Base-by-base conservation (phyloP, 306 rosid species). In the Vigna hirtella region DNA sequence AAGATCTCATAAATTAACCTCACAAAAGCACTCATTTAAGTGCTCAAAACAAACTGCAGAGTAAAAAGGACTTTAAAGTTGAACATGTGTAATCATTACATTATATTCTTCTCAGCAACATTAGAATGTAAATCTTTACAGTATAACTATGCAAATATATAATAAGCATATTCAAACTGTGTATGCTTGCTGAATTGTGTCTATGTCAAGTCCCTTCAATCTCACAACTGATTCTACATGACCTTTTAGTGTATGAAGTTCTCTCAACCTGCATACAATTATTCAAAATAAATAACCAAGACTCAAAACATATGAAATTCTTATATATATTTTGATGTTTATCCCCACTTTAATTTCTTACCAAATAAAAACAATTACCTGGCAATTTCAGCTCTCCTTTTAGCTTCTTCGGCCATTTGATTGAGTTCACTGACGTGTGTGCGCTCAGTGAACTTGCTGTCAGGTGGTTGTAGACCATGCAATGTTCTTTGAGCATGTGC, bases 181-280 rank as follows among this genome's bases (percentile, higher is more conserved):
- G 84, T 95, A 95, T 15, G 98, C 88, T 88, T 95, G 98, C 88
- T 95, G 98, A 83, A 95, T 95, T 49, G 98, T 95, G 85, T 92
- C 98, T 15, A 95, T 92, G 84, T 95, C 98, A 0, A 95, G 97
- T 14, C 97, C 97, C 91, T 92, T 95, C 90, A 89, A 86, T 79
- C 98, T 91, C 97, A 95, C 98, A 69, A 95, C 98, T 20, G 97
- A 92, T 84, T 95, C 98, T 40, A 95, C 98, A 24, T 95, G 98
- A 42, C 98, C 98, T 71, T 95, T 95, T 50, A 95, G 92, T 62
- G 98, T 95, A 74, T 85, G 88, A 18, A 92, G 93, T 72, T 95
- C 98, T 84, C 98, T 87, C 87, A 95, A 82, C 87, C 97, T 92
- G 90, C 83, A 85, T 9, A 2, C 66, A 52, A 62, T 72, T 16